A percentile compares a stretch with the other conserved stretches of the same genome.
phyloP scores from a whole-genome alignment of 345 rosid genomes.

The Bruguiera parviflora region DNA sequence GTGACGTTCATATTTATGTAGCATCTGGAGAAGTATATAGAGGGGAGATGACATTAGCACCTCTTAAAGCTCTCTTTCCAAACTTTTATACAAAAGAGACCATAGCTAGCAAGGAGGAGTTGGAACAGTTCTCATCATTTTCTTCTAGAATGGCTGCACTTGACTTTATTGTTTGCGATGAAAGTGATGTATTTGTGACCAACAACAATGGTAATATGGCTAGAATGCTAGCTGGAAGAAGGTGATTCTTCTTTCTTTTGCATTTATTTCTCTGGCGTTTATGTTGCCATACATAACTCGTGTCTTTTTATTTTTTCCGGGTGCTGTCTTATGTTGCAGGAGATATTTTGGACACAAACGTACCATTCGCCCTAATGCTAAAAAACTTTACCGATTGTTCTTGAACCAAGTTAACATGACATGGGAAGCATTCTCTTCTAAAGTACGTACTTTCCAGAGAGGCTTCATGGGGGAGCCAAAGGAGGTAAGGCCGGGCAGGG shows the following conservation, averaged over 20 bases:
- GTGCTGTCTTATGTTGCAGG: slow-evolving; percentile 39
- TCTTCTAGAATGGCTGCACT: slow-evolving; percentile 99
- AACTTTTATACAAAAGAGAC: slow-evolving; percentile 84
- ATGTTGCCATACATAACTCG: not conserved
- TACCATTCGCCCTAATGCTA: slow-evolving; percentile 91
- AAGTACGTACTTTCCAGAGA: slow-evolving; percentile 63
- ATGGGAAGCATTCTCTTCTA: slow-evolving; percentile 87
- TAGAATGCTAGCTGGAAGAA: slow-evolving; percentile 81
- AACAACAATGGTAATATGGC: slow-evolving; percentile 99
- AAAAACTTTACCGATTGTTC: slow-evolving; percentile 74
- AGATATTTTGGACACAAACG: slow-evolving; percentile 92
- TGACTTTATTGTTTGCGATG: slow-evolving; percentile 89
- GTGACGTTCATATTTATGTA: slow-evolving; percentile 84
- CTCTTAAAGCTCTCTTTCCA: slow-evolving; percentile 82
- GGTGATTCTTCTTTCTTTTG: slow-evolving; percentile 35
- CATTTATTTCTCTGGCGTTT: not conserved
- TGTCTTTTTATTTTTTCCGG: not conserved
- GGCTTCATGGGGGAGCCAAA: slow-evolving; percentile 98
- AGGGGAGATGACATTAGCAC: slow-evolving; percentile 78
- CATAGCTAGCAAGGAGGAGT: slow-evolving; percentile 69
- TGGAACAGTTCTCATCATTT: slow-evolving; percentile 65
- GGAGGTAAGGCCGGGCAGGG: slow-evolving; percentile 90
- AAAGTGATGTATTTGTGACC: slow-evolving; percentile 92
- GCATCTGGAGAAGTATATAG: slow-evolving; percentile 97
- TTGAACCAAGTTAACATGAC: slow-evolving; percentile 56